A percentile compares a stretch with the other conserved stretches of the same genome.
phyloP scores from a whole-genome alignment of 306 rosid genomes.

The Carpinus fangiana region DNA sequence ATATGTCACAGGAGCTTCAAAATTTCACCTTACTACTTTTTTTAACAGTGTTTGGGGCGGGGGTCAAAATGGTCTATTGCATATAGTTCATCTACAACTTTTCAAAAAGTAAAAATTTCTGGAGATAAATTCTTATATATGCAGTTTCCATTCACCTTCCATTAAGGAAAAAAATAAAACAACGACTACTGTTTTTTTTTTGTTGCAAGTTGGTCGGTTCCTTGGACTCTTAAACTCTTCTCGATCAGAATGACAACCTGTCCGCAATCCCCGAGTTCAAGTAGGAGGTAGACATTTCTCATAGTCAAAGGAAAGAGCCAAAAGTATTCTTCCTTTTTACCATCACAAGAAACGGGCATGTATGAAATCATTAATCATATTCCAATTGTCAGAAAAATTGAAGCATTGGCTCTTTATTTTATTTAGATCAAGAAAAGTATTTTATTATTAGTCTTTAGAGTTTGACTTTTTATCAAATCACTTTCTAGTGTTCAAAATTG shows the following conservation, averaged over 20 bases:
- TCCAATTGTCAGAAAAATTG: not conserved
- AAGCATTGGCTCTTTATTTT: not conserved
- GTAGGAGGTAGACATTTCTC: not conserved
- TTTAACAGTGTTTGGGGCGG: not conserved
- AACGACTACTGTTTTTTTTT: no score
- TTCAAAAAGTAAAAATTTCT: not conserved
- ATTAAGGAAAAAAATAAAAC: not conserved
- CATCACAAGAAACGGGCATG: no score
- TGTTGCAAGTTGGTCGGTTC: slow-evolving; percentile 17
- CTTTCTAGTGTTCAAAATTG: no score
- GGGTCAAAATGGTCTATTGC: slow-evolving; percentile 25
- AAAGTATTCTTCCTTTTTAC: not conserved
- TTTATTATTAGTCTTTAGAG: no score
- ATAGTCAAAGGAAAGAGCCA: not conserved
- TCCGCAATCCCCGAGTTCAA: not conserved
- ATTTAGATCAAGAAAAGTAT: not conserved
- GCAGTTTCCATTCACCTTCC: slow-evolving; percentile 42
- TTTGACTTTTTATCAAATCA: no score
- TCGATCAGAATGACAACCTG: not conserved
- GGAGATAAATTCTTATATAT: slow-evolving; percentile 16
- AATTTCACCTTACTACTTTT: not conserved
- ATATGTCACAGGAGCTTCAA: slow-evolving; percentile 11
- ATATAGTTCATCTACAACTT: slow-evolving; percentile 3
- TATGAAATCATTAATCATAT: not conserved
- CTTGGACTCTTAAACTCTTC: slow-evolving; percentile 22